phyloP scores from a whole-genome alignment of 768 basidiomycete genomes.

The Calocera cornea region DNA sequence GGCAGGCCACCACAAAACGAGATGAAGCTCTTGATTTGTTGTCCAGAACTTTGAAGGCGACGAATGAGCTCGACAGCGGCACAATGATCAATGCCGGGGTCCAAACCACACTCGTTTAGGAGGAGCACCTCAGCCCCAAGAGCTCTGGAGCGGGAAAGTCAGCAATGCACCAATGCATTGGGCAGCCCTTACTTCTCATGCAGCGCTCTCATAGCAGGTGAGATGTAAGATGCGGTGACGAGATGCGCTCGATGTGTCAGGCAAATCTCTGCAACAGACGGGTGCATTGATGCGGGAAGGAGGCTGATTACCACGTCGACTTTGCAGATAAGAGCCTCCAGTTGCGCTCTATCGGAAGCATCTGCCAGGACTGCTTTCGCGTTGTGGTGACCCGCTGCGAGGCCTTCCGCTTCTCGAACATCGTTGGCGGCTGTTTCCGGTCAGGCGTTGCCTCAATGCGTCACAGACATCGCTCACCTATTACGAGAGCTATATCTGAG shows the following conservation, averaged over 20 bases:
- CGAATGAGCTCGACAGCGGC: conserved; percentile 62
- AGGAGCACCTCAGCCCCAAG: conserved; percentile 49
- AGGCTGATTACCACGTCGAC: conserved; percentile 78
- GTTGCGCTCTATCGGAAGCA: conserved; percentile 35
- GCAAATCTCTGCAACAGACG: conserved; percentile 55
- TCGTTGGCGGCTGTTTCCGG: conserved; percentile 57
- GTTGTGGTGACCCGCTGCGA: conserved; percentile 32
- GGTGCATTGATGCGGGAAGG: conserved; percentile 64
- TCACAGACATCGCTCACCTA: conserved; percentile 43
- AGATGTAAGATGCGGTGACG: conserved; percentile 85
- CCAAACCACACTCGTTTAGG: conserved; percentile 80
- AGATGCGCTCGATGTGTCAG: conserved; percentile 57
- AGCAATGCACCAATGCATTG: neutral
- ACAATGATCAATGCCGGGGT: conserved; percentile 82
- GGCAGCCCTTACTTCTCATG: conserved; percentile 38
- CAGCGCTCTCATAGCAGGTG: conserved; percentile 55
- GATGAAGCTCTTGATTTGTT: conserved; percentile 54
- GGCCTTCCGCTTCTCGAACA: conserved; percentile 38
- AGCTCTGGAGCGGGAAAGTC: conserved; percentile 34
- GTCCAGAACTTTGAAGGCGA: conserved; percentile 37
- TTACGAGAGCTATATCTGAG: conserved; percentile 50
- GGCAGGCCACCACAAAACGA: conserved; percentile 93
- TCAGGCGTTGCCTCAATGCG: conserved; percentile 6
- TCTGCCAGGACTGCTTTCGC: conserved; percentile 48
- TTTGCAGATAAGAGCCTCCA: conserved; percentile 40